phyloP scores from a whole-genome alignment of 768 basidiomycete genomes.

The Auriculariales sp. region DNA sequence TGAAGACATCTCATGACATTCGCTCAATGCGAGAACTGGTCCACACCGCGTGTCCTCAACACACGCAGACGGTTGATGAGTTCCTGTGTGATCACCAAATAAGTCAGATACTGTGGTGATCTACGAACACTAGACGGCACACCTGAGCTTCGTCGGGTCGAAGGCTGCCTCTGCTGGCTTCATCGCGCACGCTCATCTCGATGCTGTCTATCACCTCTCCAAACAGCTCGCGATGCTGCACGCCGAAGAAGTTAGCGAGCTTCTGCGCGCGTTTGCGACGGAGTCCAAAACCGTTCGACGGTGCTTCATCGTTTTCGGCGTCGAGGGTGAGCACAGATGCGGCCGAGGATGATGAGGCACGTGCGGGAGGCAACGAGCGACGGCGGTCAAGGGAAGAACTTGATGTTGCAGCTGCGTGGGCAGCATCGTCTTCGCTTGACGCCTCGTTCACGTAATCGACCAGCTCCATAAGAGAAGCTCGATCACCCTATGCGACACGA shows the following conservation, averaged over 20 bases:
- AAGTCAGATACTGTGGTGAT: no score
- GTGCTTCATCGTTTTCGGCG: conserved; percentile 2
- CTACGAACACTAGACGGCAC: no score
- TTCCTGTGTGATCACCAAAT: no score
- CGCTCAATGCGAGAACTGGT: background rate
- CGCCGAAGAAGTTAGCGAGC: conserved; percentile 77
- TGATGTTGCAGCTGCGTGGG: background rate
- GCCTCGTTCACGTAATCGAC: conserved; percentile 22
- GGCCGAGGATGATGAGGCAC: conserved; percentile 19
- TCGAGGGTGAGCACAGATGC: conserved; percentile 4
- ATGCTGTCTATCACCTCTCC: conserved; percentile 69
- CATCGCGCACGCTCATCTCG: conserved; percentile 59
- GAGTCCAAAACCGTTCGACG: conserved; percentile 36
- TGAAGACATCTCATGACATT: no score
- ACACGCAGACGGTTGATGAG: background rate
- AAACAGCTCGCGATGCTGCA: conserved; percentile 67
- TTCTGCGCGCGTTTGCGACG: conserved; percentile 68
- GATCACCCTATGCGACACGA: conserved; percentile 46
- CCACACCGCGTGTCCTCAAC: background rate
- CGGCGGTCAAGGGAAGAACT: conserved; percentile 43
- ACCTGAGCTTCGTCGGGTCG: conserved; percentile 61
- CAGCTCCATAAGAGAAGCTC: conserved; percentile 55
- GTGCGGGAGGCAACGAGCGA: conserved; percentile 53
- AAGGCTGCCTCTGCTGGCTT: conserved; percentile 46
- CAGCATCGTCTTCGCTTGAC: conserved; percentile 1